Percentiles rank a stretch among this genome's conserved stretches.
Conservation (phyloP, 495 filamentous ascomycete species). For the Xanthoparmelia taractica region DNA sequence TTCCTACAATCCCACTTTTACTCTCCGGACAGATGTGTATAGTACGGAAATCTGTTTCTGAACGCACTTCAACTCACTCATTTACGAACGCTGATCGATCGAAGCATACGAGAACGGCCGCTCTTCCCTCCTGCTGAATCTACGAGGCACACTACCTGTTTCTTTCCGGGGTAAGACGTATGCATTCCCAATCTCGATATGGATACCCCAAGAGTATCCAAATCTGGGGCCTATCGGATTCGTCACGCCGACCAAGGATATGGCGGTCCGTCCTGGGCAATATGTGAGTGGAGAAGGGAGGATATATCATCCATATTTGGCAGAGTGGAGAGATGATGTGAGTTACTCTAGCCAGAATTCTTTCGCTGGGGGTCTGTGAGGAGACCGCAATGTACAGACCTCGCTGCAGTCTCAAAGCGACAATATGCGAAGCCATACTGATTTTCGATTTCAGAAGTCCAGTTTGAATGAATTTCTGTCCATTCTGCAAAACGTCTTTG, state of each 20-base stretch:
- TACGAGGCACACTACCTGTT: slow-evolving; percentile 81
- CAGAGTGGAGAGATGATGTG: slow-evolving; percentile 83
- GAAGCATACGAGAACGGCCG: slow-evolving; percentile 82
- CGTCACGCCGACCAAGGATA: slow-evolving; percentile 78
- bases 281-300: slow-evolving; percentile 92
- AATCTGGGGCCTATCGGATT: slow-evolving; percentile 76
- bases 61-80: neutral
- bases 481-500: slow-evolving; percentile 79
- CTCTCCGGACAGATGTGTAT: slow-evolving; percentile 91
- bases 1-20: slow-evolving; percentile 72
- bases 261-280: slow-evolving; percentile 84
- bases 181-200: slow-evolving; percentile 84
- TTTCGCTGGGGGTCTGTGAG: neutral
- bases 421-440: slow-evolving; percentile 15
- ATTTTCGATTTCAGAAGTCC: slow-evolving; percentile 55
- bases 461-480: slow-evolving; percentile 72
- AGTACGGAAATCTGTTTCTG: slow-evolving; percentile 48
- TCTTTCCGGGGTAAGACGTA: slow-evolving; percentile 82
- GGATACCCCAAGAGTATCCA: slow-evolving; percentile 93
- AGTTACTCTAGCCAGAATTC: slow-evolving; percentile 33
- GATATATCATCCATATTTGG: slow-evolving; percentile 92
- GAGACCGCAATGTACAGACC: neutral
- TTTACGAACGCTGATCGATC: slow-evolving; percentile 13
- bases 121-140: slow-evolving; percentile 78
- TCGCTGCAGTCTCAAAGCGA: neutral